Evolutionary conservation across 768 basidiomycete species (phyloP).

Genomic region (Xanthoconium stramineum): DNA sequence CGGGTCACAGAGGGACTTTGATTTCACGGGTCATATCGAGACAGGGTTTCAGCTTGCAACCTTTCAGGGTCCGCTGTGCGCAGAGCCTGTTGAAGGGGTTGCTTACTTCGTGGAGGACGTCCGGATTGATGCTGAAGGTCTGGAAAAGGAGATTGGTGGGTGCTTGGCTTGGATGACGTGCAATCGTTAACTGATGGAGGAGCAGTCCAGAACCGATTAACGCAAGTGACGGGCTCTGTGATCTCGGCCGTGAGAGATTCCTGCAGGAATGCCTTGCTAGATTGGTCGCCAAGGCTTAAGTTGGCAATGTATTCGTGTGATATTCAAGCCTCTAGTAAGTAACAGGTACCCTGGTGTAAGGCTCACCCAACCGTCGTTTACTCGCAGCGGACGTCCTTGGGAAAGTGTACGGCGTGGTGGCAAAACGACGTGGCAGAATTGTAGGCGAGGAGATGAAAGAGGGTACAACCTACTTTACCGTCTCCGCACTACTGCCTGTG

Average conservation of each 20-base stretch:
- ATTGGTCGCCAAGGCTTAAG: conserved; percentile 97
- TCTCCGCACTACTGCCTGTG: conserved; percentile 87
- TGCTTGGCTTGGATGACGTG: conserved; percentile 8
- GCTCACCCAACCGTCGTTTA: not conserved
- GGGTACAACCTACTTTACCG: conserved; percentile 91
- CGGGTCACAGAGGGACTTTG: conserved; percentile 35
- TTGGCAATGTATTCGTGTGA: conserved; percentile 99
- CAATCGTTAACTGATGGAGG: conserved; percentile 10
- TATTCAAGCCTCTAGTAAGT: conserved; percentile 94
- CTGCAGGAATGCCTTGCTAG: conserved; percentile 83
- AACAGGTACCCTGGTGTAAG: not conserved
- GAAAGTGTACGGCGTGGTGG: conserved; percentile 94
- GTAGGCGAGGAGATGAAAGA: conserved; percentile 99
- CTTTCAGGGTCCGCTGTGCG: conserved; percentile 92
- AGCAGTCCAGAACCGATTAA: conserved; percentile 72
- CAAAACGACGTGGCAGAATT: conserved; percentile 86
- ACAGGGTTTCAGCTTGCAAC: conserved; percentile 94
- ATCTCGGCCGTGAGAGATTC: conserved; percentile 88
- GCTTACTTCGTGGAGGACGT: conserved; percentile 86
- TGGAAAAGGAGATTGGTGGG: conserved; percentile 68
- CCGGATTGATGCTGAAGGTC: conserved; percentile 52
- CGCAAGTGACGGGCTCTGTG: conserved; percentile 86
- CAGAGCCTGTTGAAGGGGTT: conserved; percentile 91
- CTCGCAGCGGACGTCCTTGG: conserved; percentile 88
- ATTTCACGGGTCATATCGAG: conserved; percentile 84